Conservation (phyloP, 176 grass and related monocot species). For the Thinopyrum elongatum region DNA sequence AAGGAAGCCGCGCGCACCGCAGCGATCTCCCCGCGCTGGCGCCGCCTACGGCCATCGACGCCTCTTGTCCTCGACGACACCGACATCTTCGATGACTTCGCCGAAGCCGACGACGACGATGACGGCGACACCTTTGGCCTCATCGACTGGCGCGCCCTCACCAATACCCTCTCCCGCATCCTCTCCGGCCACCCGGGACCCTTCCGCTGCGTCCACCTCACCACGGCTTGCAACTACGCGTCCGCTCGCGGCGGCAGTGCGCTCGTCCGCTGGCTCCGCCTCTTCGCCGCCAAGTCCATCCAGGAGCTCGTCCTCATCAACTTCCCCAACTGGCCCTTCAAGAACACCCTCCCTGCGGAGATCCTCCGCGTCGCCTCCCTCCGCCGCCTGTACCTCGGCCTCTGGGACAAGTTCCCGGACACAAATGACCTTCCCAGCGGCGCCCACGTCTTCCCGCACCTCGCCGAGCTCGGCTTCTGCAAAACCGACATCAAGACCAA, state of each 20-base stretch:
- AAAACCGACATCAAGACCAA: neutral
- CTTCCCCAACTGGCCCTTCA: neutral
- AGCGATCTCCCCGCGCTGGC: conserved; percentile 39
- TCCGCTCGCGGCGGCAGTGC: no score
- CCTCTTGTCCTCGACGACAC: conserved; percentile 36
- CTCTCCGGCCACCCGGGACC: neutral
- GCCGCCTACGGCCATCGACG: conserved; percentile 28
- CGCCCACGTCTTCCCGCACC: conserved; percentile 26
- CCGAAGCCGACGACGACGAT: neutral
- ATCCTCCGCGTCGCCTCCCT: conserved; percentile 32
- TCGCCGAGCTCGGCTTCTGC: conserved; percentile 36
- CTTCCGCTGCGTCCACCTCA: conserved; percentile 28
- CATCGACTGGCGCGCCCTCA: neutral
- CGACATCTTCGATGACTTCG: conserved; percentile 21
- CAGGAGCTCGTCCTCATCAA: conserved; percentile 25
- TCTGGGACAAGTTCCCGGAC: conserved; percentile 28
- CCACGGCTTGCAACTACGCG: neutral
- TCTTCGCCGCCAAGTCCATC: neutral
- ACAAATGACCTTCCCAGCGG: neutral
- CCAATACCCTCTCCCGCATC: neutral
- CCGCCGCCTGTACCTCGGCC: conserved; percentile 30
- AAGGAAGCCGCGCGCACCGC: conserved; percentile 38
- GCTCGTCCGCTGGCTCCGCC: conserved; percentile 21
- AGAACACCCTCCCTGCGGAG: neutral
- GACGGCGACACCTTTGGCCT: neutral